phyloP scores from a whole-genome alignment of 2,329 filamentous ascomycete species.

The Helotiales sp. region DNA sequence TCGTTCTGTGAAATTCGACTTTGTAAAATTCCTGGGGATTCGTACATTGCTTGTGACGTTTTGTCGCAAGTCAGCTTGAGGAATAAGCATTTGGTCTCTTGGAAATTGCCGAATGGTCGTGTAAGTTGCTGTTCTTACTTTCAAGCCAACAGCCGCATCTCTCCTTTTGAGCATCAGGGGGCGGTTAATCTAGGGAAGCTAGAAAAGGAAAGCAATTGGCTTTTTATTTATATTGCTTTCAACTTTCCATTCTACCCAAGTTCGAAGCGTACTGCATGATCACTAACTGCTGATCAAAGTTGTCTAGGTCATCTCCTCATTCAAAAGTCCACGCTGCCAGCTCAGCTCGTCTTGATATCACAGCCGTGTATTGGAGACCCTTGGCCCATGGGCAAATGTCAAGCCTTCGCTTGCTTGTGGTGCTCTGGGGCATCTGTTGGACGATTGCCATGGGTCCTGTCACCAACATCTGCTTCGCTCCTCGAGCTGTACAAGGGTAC shows the following conservation, averaged over 20 bases:
- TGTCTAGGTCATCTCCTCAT: too few species aligned
- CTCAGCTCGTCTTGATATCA: conserved; percentile 40
- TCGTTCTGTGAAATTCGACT: neutral
- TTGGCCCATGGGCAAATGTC: conserved; percentile 36
- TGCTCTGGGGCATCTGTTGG: conserved; percentile 39
- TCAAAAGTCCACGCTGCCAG: too few species aligned
- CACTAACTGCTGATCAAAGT: too few species aligned
- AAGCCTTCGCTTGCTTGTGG: conserved; percentile 36
- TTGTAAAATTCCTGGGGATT: neutral
- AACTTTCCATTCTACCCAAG: too few species aligned
- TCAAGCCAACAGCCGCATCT: neutral
- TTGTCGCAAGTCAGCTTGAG: neutral
- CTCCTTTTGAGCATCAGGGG: neutral
- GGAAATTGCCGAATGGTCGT: neutral
- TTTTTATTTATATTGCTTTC: too few species aligned
- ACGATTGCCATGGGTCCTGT: conserved; percentile 34
- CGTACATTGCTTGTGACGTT: neutral
- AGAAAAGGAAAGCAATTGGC: too few species aligned
- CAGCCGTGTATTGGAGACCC: too few species aligned
- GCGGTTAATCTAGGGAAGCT: too few species aligned
- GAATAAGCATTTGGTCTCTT: neutral
- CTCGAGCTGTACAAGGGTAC: neutral
- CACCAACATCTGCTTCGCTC: neutral
- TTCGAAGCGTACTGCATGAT: too few species aligned
- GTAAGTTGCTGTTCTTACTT: neutral